Conservation (phyloP, 305 asterid species). For the Solanum hybrid region DNA sequence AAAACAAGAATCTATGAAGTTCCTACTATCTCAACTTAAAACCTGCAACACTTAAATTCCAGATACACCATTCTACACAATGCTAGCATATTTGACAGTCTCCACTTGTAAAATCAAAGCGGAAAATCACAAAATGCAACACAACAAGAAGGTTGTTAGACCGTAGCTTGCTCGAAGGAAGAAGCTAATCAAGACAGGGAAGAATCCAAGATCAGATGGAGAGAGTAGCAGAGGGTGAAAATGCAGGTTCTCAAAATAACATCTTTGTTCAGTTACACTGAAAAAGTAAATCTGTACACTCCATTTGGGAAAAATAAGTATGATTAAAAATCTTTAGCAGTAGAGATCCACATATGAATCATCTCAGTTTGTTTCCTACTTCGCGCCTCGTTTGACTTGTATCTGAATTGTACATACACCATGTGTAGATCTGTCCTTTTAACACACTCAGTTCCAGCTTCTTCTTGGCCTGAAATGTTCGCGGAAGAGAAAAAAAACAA, state of each 20-base stretch:
- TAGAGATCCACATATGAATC: not conserved
- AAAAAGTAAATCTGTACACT: not conserved
- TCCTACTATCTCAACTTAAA: not conserved
- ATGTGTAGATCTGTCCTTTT: not conserved
- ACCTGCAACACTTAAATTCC: not conserved
- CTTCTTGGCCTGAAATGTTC: slow-evolving; percentile 64
- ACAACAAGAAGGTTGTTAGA: not conserved
- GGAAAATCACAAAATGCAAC: not conserved
- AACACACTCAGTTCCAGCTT: slow-evolving; percentile 52
- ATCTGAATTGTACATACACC: not conserved
- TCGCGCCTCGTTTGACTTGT: not conserved
- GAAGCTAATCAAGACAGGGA: not conserved
- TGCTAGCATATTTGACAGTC: not conserved
- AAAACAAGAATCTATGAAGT: not conserved
- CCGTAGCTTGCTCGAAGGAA: not conserved
- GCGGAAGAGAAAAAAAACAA: slow-evolving; percentile 22
- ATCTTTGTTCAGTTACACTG: not conserved
- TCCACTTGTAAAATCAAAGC: not conserved
- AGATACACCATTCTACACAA: not conserved
- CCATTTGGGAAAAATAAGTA: not conserved
- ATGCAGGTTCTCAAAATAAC: not conserved
- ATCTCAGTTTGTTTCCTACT: not conserved
- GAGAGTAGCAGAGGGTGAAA: not conserved
- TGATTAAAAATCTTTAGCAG: not conserved
- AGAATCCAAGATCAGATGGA: not conserved